Conservation (phyloP, 2,329 filamentous ascomycete species). For the Sclerotinia subarctica region DNA sequence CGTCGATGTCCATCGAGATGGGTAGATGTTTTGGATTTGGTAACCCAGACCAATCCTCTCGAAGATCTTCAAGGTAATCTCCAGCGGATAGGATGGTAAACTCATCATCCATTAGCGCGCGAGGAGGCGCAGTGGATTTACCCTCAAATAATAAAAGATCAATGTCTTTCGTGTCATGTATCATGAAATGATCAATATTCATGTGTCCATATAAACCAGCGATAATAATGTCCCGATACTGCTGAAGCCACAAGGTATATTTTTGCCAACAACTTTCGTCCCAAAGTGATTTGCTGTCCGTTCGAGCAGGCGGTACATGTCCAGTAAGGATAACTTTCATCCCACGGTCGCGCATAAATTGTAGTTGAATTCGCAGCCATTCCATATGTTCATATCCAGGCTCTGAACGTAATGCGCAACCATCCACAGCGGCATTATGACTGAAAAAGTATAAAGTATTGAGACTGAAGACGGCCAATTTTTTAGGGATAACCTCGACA, state of each 20-base stretch:
- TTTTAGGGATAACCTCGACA: constrained; percentile 82
- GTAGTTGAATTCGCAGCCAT: constrained; percentile 87
- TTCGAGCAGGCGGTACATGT: constrained; percentile 88
- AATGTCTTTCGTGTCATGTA: constrained; percentile 81
- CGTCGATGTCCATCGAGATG: not conserved
- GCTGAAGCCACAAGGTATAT: constrained; percentile 84
- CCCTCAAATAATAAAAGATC: constrained; percentile 51
- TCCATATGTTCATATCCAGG: constrained; percentile 94
- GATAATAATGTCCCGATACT: constrained; percentile 87
- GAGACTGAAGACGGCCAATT: constrained; percentile 85
- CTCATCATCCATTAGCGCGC: constrained; percentile 48
- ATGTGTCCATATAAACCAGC: constrained; percentile 86
- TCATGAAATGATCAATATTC: constrained; percentile 96
- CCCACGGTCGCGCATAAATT: constrained; percentile 74
- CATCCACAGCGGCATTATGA: constrained; percentile 89
- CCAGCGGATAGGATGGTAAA: constrained; percentile 64
- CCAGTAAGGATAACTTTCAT: constrained; percentile 95
- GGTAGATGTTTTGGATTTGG: constrained; percentile 45
- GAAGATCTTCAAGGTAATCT: constrained; percentile 76
- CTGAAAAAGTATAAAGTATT: constrained; percentile 97
- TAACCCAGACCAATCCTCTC: constrained; percentile 73
- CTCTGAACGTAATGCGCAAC: constrained; percentile 73
- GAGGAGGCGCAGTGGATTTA: constrained; percentile 32
- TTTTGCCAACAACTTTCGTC: constrained; percentile 99
- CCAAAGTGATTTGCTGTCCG: constrained; percentile 82